phyloP scores from a whole-genome alignment of 148 eudicot species.

The Selenicereus undatus region DNA sequence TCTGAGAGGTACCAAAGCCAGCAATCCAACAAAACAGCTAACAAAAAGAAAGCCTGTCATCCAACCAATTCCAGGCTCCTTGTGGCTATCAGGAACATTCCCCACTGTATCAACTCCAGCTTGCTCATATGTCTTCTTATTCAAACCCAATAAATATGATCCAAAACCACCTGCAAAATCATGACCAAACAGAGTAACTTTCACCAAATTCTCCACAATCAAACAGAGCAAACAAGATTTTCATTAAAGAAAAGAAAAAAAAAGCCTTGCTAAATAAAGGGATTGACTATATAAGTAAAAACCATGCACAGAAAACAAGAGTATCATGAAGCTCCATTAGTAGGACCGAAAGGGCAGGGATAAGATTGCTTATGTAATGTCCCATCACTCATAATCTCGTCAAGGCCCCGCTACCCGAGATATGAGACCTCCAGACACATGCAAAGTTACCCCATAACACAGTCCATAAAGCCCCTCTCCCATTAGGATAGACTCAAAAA shows the following conservation, averaged over 20 bases:
- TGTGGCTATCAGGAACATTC: constrained; percentile 56
- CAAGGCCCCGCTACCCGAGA: too few relatives aligned
- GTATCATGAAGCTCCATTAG: background rate
- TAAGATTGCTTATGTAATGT: background rate
- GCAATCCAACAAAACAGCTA: constrained; percentile 64
- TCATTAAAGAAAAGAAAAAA: background rate
- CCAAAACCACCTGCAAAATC: constrained; percentile 70
- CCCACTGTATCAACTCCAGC: constrained; percentile 73
- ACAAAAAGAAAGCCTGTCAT: constrained; percentile 79
- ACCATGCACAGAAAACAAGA: background rate
- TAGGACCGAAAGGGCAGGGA: background rate
- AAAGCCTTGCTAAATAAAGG: background rate
- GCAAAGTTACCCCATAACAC: too few relatives aligned
- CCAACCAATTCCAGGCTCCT: constrained; percentile 71
- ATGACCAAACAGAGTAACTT: background rate
- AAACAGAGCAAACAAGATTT: background rate
- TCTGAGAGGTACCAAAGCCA: constrained; percentile 78
- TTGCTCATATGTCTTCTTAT: constrained; percentile 66
- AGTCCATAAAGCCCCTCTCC: background rate
- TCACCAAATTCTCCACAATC: background rate
- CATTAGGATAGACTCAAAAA: too few relatives aligned
- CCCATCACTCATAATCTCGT: background rate
- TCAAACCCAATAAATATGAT: constrained; percentile 69
- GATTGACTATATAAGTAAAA: background rate
- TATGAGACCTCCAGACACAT: too few relatives aligned